phyloP scores from a whole-genome alignment of 768 basidiomycete genomes.

The Leucocoprinus birnbaumii region DNA sequence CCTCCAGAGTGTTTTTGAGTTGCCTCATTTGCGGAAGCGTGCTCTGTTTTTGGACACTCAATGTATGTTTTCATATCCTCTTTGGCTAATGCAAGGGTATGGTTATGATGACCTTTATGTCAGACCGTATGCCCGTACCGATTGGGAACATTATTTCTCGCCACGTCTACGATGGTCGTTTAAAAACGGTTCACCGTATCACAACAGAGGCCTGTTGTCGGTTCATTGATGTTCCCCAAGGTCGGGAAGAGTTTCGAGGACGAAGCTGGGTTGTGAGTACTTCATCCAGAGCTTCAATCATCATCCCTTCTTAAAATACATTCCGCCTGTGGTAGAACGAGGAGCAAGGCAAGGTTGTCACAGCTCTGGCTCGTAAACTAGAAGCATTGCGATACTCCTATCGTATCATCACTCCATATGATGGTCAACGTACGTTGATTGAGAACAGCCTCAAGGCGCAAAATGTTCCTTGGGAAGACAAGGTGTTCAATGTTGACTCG shows the following conservation, averaged over 20 bases:
- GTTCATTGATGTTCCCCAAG: constrained; percentile 50
- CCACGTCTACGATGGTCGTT: constrained; percentile 49
- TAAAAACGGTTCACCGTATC: constrained; percentile 44
- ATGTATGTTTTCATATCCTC: constrained; percentile 37
- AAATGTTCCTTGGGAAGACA: constrained; percentile 52
- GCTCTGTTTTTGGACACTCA: constrained; percentile 56
- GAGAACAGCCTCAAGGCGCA: constrained; percentile 45
- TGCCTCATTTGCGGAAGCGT: constrained; percentile 39
- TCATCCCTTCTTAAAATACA: neutral
- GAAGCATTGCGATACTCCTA: constrained; percentile 36
- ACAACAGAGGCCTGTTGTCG: constrained; percentile 37
- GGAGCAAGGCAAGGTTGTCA: constrained; percentile 43
- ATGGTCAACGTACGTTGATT: constrained; percentile 56
- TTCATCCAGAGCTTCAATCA: constrained; percentile 9
- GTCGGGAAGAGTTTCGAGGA: constrained; percentile 28
- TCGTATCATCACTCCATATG: constrained; percentile 73
- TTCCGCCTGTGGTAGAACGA: constrained; percentile 40
- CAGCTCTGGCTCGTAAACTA: constrained; percentile 43
- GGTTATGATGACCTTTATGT: neutral
- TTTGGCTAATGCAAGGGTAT: neutral
- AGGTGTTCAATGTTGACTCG: constrained; percentile 73
- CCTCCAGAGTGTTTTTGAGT: constrained; percentile 62
- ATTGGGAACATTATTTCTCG: constrained; percentile 62
- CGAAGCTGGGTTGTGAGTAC: constrained; percentile 35
- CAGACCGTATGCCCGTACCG: constrained; percentile 62